phyloP scores from a whole-genome alignment of 2,329 filamentous ascomycete genomes.

The Neopestalotiopsis clavispora region DNA sequence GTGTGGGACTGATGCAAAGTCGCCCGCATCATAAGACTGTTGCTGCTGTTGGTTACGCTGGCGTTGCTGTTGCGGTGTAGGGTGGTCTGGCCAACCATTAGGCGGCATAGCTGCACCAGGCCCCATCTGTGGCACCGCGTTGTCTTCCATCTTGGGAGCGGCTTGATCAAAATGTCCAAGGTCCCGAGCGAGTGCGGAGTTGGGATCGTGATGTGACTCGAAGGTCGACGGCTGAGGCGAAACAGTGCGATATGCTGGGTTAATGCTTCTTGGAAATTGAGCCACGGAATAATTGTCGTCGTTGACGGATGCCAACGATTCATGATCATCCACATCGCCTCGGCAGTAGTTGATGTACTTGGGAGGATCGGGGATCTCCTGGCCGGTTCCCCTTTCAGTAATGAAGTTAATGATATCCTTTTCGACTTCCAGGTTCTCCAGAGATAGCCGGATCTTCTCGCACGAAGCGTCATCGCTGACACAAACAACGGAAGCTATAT shows the following conservation, averaged over 20 bases:
- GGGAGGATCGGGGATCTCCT: slow-evolving; percentile 95
- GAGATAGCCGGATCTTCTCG: slow-evolving; percentile 90
- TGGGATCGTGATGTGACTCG: slow-evolving; percentile 88
- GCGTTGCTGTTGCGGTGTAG: slow-evolving; percentile 38
- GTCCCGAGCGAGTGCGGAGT: slow-evolving; percentile 73
- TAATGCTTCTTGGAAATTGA: slow-evolving; percentile 93
- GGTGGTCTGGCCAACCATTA: slow-evolving; percentile 27
- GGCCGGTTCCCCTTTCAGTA: slow-evolving; percentile 84
- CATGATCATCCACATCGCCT: slow-evolving; percentile 80
- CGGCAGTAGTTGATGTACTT: slow-evolving; percentile 99
- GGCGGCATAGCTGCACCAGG: slow-evolving; percentile 22
- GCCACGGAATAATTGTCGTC: slow-evolving; percentile 93
- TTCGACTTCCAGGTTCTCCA: slow-evolving; percentile 96
- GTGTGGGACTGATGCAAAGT: slow-evolving; percentile 77
- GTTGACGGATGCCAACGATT: slow-evolving; percentile 77
- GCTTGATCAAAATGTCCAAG: slow-evolving; percentile 62
- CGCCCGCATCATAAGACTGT: slow-evolving; percentile 54
- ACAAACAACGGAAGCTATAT: slow-evolving; percentile 95
- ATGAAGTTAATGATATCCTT: slow-evolving; percentile 93
- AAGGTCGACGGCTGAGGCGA: slow-evolving; percentile 94
- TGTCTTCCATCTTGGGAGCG: slow-evolving; percentile 52
- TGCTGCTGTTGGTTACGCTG: slow-evolving; percentile 48
- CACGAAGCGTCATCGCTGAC: slow-evolving; percentile 97
- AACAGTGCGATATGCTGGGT: slow-evolving; percentile 92
- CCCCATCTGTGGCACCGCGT: slow-evolving; percentile 39